phyloP scores from a whole-genome alignment of 768 basidiomycete genomes.

The Thelephora ganbajun region DNA sequence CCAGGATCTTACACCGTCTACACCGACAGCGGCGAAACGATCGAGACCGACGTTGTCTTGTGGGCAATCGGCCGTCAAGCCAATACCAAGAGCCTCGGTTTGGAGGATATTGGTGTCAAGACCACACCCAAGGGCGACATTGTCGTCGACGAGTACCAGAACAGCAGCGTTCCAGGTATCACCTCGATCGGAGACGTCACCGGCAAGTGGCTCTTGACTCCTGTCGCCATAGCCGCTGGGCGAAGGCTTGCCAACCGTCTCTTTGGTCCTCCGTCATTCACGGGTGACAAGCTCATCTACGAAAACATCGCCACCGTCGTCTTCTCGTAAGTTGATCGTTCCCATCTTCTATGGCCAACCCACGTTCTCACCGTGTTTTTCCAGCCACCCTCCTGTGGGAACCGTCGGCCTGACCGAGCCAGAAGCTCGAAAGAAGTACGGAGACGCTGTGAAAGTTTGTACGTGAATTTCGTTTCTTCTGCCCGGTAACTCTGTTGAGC shows the following conservation, averaged over 20 bases:
- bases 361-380: not conserved
- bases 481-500: not conserved
- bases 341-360: not conserved
- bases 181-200: slow-evolving; percentile 85
- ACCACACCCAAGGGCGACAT: slow-evolving; percentile 71
- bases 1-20: slow-evolving; percentile 68
- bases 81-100: slow-evolving; percentile 63
- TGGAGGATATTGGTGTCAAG: slow-evolving; percentile 67
- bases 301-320: slow-evolving; percentile 89
- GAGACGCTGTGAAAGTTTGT: slow-evolving; percentile 86
- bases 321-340: slow-evolving; percentile 62
- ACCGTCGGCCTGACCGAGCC: slow-evolving; percentile 92
- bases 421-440: slow-evolving; percentile 78
- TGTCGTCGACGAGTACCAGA: slow-evolving; percentile 85
- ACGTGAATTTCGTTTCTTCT: slow-evolving; percentile 17
- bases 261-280: slow-evolving; percentile 79
- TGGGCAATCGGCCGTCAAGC: slow-evolving; percentile 93
- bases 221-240: slow-evolving; percentile 95
- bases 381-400: slow-evolving; percentile 87
- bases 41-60: slow-evolving; percentile 77
- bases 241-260: slow-evolving; percentile 78
- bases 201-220: slow-evolving; percentile 87
- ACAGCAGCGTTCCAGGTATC: slow-evolving; percentile 55
- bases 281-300: slow-evolving; percentile 78
- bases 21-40: slow-evolving; percentile 56